Percentiles rank a stretch among this genome's conserved stretches.
Conservation (phyloP, 768 basidiomycete species). For the Cystobasidium onofrii region DNA sequence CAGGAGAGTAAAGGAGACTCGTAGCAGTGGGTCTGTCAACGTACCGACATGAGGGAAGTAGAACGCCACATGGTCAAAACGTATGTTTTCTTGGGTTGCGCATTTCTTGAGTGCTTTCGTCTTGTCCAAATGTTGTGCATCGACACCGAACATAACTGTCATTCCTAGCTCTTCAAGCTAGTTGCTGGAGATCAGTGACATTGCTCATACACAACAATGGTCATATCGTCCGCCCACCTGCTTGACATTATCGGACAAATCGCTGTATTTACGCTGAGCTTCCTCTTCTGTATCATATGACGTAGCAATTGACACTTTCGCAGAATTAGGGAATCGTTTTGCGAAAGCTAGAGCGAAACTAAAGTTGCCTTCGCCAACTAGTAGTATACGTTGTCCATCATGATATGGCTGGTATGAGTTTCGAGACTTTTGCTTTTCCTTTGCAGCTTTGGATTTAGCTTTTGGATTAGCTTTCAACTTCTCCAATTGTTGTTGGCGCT, state of each 20-base stretch:
- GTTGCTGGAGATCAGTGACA: background rate
- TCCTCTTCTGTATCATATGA: conserved; percentile 20
- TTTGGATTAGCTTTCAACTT: conserved; percentile 22
- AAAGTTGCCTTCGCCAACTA: conserved; percentile 34
- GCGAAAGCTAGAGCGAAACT: conserved; percentile 16
- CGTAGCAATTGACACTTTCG: conserved; percentile 16
- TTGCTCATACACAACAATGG: background rate
- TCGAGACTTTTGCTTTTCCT: background rate
- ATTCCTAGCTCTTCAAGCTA: conserved; percentile 31
- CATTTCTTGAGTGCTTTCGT: conserved; percentile 22
- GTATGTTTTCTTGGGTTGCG: background rate
- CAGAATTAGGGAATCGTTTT: background rate
- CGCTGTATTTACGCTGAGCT: conserved; percentile 24
- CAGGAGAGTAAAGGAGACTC: too few relatives aligned
- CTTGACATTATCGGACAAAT: conserved; percentile 15
- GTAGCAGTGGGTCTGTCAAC: too few relatives aligned
- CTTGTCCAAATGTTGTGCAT: conserved; percentile 29
- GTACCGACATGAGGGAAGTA: conserved; percentile 33
- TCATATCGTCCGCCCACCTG: background rate
- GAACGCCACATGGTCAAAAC: conserved; percentile 34
- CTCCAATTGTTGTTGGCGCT: conserved; percentile 17
- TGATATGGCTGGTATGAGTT: conserved; percentile 24
- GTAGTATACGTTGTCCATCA: conserved; percentile 14
- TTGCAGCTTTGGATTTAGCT: background rate
- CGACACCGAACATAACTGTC: conserved; percentile 25